Evolutionary conservation across 2,329 filamentous ascomycete species (phyloP), one percentile per base, ranked within the genome.

Genomic region (Helicocarpus griseus): DNA sequence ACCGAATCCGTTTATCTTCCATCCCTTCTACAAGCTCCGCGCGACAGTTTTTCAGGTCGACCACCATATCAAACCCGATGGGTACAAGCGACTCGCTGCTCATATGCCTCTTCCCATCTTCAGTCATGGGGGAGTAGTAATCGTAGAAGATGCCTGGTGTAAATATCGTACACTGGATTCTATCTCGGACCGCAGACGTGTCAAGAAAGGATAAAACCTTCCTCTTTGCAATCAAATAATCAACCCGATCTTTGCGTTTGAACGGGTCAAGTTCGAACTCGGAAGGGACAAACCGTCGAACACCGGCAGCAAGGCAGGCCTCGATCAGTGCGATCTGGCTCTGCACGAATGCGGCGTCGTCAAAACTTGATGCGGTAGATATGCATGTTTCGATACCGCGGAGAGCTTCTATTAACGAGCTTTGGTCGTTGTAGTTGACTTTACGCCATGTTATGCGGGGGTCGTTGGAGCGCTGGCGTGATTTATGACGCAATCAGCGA

Each of bases 41-140:
- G 7, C 38, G 22, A 21, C 47, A 49, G 9, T 14, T 8, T 3
- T 29, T 31, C 24, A 49, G n/a, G 40, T 49, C 35, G 22, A 49
- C 47, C n/a, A 40, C 38, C 11, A 31, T 22, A 19, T 49, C 35
- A 41, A 49, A 49, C 47, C 35, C 47, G 40, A 49, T 49, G 2
- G 19, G 29, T 14, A 22, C 47, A 5, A 49, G 36, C n/a, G 35
- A 49, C 3, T 40, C 35, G 5, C 47, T 49, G 14, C 47, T 40
- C 24, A 22, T 2, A 40, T 49, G 38, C 22, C 47, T 40, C 47
- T 41, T 41, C 11, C 21, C 35, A 35, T 48, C 35, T 35, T 29
- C 38, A 17, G n/a, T 33, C 47, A 39, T 35, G 4, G 36, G 47
- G 3, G 24, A 39, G 47, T 49, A 49, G 17, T 49, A 49, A 41